A percentile compares a stretch with the other conserved stretches of the same genome.
phyloP scores from a whole-genome alignment of 768 basidiomycete genomes.

The Russula virescens region DNA sequence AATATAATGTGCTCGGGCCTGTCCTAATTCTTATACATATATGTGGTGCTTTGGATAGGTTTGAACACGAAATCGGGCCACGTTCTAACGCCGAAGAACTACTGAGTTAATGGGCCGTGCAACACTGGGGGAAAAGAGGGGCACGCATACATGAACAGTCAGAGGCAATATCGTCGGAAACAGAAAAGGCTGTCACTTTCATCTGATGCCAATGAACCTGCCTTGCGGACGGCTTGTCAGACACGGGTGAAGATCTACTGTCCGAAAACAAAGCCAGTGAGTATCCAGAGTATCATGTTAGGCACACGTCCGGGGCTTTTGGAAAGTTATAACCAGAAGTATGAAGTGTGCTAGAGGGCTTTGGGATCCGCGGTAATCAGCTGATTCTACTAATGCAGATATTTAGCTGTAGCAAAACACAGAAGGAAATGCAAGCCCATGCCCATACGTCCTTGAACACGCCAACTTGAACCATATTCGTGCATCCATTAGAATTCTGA shows the following conservation, averaged over 20 bases:
- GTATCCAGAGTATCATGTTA: slow-evolving; percentile 19
- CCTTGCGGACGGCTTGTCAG: slow-evolving; percentile 5
- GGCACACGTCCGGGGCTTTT: slow-evolving; percentile 23
- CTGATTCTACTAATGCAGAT: slow-evolving; percentile 28
- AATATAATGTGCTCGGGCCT: no score
- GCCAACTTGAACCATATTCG: slow-evolving; percentile 28
- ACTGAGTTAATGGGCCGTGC: no score
- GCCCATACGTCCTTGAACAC: slow-evolving; percentile 23
- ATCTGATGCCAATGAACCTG: slow-evolving; percentile 29
- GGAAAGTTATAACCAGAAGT: slow-evolving; percentile 30
- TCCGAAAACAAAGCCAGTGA: slow-evolving; percentile 27
- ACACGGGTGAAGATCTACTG: background rate
- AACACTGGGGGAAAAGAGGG: no score
- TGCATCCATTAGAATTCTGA: slow-evolving; percentile 26
- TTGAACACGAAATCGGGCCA: no score
- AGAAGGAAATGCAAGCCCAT: slow-evolving; percentile 8
- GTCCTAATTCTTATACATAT: no score
- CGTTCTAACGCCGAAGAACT: no score
- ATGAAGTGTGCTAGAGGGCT: slow-evolving; percentile 29
- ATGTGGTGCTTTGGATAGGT: no score
- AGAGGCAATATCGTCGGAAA: no score
- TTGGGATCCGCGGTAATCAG: slow-evolving; percentile 30
- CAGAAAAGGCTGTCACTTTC: slow-evolving; percentile 30
- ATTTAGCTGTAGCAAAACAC: background rate
- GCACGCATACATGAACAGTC: no score